A percentile compares a stretch with the other conserved stretches of the same genome.
Conservation (phyloP, 2,329 filamentous ascomycete species). For the Diaporthe sp. region DNA sequence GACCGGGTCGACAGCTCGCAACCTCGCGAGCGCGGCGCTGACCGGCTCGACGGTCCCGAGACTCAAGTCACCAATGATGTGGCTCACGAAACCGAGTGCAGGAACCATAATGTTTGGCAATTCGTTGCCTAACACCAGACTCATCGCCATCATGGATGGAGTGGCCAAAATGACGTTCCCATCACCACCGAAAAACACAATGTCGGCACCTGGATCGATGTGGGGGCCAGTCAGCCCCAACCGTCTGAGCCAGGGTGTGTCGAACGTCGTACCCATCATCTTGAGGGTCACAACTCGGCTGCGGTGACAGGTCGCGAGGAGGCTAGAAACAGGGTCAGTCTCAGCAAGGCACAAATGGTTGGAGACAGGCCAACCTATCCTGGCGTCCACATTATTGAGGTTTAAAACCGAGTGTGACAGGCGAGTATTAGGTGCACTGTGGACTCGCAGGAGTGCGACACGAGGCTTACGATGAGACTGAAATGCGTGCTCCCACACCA, state of each 20-base stretch:
- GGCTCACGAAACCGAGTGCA: background rate
- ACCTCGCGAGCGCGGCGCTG: background rate
- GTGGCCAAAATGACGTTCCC: too few species aligned
- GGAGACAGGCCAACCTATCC: background rate
- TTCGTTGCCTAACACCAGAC: background rate
- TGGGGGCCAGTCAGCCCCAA: background rate
- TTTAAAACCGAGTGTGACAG: background rate
- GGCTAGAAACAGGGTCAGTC: background rate
- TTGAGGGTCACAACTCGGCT: background rate
- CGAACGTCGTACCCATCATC: too few species aligned
- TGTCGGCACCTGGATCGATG: background rate
- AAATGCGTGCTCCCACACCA: background rate
- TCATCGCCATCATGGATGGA: background rate
- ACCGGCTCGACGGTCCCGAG: background rate
- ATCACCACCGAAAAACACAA: background rate
- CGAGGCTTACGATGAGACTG: background rate
- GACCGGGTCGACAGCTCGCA: background rate
- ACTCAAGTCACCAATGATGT: accelerated
- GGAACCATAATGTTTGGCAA: background rate
- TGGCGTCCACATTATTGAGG: background rate
- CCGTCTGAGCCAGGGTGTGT: background rate
- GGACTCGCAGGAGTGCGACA: background rate
- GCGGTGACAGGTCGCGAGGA: background rate
- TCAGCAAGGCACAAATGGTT: background rate
- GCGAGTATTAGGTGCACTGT: background rate